These are phyloP conservation scores for Magnaporthales sp. DNA, from an alignment of 2,329 filamentous ascomycete species.

Conservation along the genomic window DNA sequence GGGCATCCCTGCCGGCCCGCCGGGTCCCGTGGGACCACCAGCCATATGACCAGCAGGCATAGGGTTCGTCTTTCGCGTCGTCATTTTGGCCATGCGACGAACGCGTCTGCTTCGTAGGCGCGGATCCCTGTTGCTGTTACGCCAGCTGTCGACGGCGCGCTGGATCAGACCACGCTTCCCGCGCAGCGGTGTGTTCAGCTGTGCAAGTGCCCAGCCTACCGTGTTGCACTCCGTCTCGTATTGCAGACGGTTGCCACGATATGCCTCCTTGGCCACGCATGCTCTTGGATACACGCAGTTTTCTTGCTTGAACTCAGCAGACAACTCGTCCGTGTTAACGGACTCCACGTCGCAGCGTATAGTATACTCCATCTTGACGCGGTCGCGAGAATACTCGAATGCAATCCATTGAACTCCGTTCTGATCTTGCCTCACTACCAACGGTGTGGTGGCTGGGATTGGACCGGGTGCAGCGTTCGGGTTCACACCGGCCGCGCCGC, in stretches of 20 bases:
- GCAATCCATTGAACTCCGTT: conserved; percentile 99
- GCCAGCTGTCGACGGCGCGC: conserved; percentile 94
- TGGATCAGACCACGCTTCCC: conserved; percentile 95
- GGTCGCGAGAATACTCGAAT: conserved; percentile 93
- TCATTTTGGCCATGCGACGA: conserved; percentile 92
- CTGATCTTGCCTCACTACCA: conserved; percentile 88
- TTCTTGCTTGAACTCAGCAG: conserved; percentile 87
- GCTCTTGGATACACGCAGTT: conserved; percentile 97
- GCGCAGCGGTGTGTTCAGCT: conserved; percentile 82
- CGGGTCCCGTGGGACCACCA: conserved; percentile 10
- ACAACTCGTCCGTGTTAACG: conserved; percentile 79
- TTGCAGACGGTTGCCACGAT: conserved; percentile 87
- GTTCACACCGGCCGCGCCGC: conserved; percentile 51
- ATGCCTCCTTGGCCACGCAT: conserved; percentile 91
- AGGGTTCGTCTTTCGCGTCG: conserved; percentile 44
- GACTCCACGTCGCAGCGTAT: conserved; percentile 98
- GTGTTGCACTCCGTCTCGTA: conserved; percentile 99
- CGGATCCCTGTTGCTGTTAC: conserved; percentile 97
- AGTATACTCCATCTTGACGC: conserved; percentile 99
- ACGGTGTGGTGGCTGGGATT: conserved; percentile 90
- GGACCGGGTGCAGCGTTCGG: conserved; percentile 90
- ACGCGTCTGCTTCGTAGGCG: conserved; percentile 85
- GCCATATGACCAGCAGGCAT: conserved; percentile 30
- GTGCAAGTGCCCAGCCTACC: conserved; percentile 96
- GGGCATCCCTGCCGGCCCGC: conserved; percentile 55